Conservation (phyloP, 306 rosid species). For the Sophora flavescens region DNA sequence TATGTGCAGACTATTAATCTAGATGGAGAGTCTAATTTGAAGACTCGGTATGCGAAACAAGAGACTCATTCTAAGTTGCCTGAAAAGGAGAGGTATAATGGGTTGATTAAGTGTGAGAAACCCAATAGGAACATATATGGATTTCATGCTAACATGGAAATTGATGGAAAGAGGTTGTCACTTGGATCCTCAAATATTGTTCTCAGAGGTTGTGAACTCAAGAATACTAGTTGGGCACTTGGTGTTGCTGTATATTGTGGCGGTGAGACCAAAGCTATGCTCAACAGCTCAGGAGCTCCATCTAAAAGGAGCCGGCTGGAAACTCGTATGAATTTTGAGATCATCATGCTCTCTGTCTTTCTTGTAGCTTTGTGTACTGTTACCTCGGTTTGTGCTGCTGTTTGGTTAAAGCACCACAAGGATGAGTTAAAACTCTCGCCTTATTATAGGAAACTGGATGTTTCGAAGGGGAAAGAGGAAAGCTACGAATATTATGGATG, state of each 20-base stretch:
- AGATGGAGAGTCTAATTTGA: conserved; percentile 98
- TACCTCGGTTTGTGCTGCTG: conserved; percentile 76
- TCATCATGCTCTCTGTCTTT: conserved; percentile 79
- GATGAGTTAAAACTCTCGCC: conserved; percentile 61
- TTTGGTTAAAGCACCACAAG: conserved; percentile 75
- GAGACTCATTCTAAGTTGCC: conserved; percentile 77
- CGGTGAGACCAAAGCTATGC: conserved; percentile 93
- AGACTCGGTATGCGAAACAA: conserved; percentile 90
- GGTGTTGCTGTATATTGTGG: conserved; percentile 95
- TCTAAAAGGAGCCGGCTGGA: conserved; percentile 95
- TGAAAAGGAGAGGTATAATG: conserved; percentile 64
- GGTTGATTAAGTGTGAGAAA: conserved; percentile 86
- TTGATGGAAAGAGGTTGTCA: conserved; percentile 79
- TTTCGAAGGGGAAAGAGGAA: conserved; percentile 41
- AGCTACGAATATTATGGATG: conserved; percentile 71
- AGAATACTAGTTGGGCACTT: conserved; percentile 84
- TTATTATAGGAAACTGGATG: conserved; percentile 72
- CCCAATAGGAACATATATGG: conserved; percentile 97
- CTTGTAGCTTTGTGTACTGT: conserved; percentile 75
- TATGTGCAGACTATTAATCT: conserved; percentile 91
- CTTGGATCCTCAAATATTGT: conserved; percentile 93
- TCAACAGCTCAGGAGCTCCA: conserved; percentile 93
- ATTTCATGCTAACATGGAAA: conserved; percentile 81
- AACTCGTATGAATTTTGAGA: conserved; percentile 89
- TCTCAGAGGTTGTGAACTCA: conserved; percentile 90